A percentile compares a stretch with the other conserved stretches of the same genome.
Evolutionary conservation across 1,139 yeast genomes (phyloP).

Genomic region (Yarrowia galli): DNA sequence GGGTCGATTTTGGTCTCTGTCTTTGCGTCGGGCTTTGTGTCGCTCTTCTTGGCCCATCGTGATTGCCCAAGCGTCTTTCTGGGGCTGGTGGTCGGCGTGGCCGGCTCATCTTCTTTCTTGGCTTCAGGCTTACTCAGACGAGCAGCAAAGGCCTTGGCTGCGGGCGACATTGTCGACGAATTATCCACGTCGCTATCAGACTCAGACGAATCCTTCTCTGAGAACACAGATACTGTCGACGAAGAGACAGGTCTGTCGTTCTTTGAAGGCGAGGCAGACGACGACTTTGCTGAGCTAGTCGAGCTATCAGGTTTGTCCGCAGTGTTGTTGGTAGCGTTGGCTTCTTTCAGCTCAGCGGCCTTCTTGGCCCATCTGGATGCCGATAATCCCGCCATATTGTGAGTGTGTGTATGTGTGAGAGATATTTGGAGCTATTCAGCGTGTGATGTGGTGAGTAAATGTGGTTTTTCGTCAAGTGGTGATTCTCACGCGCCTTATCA

Average conservation of each 20-base stretch:
- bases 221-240: slow-evolving; percentile 23
- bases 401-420: background rate
- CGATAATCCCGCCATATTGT: slow-evolving; percentile 33
- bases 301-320: background rate
- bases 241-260: slow-evolving; percentile 20
- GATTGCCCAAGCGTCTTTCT: slow-evolving; percentile 5
- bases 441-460: background rate
- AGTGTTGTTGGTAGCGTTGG: background rate
- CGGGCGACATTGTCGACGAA: slow-evolving; percentile 17
- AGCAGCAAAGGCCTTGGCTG: slow-evolving; percentile 34
- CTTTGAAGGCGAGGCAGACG: background rate
- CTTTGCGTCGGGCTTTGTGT: background rate
- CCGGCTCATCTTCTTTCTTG: background rate
- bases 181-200: slow-evolving; percentile 32
- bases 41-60: slow-evolving; percentile 21
- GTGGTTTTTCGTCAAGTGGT: background rate
- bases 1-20: slow-evolving; percentile 14
- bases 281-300: background rate
- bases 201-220: slow-evolving; percentile 21
- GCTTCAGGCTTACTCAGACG: slow-evolving; percentile 11
- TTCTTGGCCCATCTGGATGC: slow-evolving; percentile 36
- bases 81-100: slow-evolving; percentile 13
- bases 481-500: slow-evolving; percentile 36
- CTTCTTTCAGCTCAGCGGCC: slow-evolving; percentile 10
- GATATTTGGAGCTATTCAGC: background rate